Evolutionary conservation across 495 filamentous ascomycete species (phyloP).

Genomic region (Hypoxylon trugodes): DNA sequence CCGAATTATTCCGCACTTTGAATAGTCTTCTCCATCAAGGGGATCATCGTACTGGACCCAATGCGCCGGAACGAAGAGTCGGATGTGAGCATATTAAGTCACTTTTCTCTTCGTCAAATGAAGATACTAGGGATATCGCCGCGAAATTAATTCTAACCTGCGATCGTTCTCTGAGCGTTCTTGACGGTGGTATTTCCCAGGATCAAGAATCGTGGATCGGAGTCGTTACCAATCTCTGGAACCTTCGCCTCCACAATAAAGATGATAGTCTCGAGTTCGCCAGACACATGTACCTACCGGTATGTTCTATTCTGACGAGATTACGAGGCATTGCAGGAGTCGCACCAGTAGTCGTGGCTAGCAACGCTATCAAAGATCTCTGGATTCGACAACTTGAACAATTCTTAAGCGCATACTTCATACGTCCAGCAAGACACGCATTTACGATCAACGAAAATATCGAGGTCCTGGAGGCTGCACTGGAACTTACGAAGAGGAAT

Average conservation of each 20-base stretch:
- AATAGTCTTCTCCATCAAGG: conserved; percentile 45
- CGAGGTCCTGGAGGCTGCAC: conserved; percentile 45
- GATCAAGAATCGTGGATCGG: conserved; percentile 52
- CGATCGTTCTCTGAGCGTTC: conserved; percentile 39
- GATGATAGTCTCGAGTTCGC: conserved; percentile 53
- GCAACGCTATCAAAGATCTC: conserved; percentile 28
- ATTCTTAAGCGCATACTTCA: conserved; percentile 72
- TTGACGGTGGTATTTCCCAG: conserved; percentile 30
- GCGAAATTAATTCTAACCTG: conserved; percentile 51
- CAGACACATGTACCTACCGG: conserved; percentile 45
- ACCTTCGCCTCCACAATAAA: conserved; percentile 51
- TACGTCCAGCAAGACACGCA: conserved; percentile 69
- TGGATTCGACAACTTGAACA: conserved; percentile 62
- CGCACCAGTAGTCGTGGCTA: conserved; percentile 15
- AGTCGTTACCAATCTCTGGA: conserved; percentile 51
- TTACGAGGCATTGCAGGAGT: conserved; percentile 41
- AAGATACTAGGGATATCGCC: conserved; percentile 50
- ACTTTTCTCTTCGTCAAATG: conserved; percentile 52
- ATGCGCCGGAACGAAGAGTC: conserved; percentile 41
- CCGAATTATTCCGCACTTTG: conserved; percentile 51
- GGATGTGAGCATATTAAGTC: conserved; percentile 59
- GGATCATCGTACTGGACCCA: not conserved
- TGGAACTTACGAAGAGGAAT: conserved; percentile 44
- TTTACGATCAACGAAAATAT: conserved; percentile 58
- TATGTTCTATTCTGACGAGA: conserved; percentile 45